Evolutionary conservation across 78 protist genomes (phyloP), one percentile per base, ranked within the genome.

Genomic region (Dictyostelium brefeldianum): DNA sequence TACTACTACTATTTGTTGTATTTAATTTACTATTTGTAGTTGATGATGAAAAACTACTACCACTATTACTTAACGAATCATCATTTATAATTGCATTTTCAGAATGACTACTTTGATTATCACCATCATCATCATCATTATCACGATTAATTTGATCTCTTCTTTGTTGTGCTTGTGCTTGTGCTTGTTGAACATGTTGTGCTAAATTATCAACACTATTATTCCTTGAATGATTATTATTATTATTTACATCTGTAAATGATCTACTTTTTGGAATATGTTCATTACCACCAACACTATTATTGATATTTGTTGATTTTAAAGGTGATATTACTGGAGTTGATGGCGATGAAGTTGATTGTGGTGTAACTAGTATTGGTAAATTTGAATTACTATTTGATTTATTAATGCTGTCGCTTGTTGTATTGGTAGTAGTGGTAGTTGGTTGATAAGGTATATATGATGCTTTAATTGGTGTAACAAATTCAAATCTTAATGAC

Each of bases 401-500:
- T 18, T 46, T 71, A 67, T 64, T 67, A 47, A 46, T 73, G n/a
- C 46, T 73, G 10, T 43, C 8, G 29, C 47, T 36, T 71, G 41
- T 36, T 71, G 41, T 20, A 56, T 62, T 54, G 70, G 25, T 56
- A 5, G 22, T 54, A 22, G 43, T 3, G 27, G 22, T 11, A 20
- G 9, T 29, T 54, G 50, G 41, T 78, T 78, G 83, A 46, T 56
- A 22, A 46, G 62, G 87, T 27, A 54, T 46, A 18, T 12, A 46
- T 25, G 54, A n/a, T 62, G 77, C 25, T 36, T 77, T 77, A 9
- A 87, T n/a, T 46, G 93, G 93, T 48, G 93, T 87, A 51, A 87
- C 84, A 87, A 87, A 87, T 77, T 87, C 93, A 53, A 87, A 87
- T 41, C 75, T 41, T 77, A 87, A 51, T 77, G 81, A 47, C 93